Evolutionary conservation across 164 flowering plant genomes (phyloP).

Genomic region (Vitis rupestris): DNA sequence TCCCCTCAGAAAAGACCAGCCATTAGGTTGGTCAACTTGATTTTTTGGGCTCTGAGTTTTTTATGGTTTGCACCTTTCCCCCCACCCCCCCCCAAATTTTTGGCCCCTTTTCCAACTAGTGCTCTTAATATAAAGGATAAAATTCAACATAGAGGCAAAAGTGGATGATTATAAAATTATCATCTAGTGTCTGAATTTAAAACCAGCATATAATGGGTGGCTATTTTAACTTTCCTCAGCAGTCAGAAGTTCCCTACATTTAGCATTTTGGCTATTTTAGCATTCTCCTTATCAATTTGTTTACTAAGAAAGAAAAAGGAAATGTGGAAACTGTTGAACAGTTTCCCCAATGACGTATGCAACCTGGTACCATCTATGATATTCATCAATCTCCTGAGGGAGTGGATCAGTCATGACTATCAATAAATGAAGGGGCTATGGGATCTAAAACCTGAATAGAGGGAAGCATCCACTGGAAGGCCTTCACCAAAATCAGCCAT

Average conservation of each 20-base stretch:
- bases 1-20: no score
- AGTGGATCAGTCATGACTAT: background rate
- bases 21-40: no score
- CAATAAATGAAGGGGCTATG: background rate
- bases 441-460: slow-evolving; percentile 60
- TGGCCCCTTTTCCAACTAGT: no score
- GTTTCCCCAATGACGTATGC: background rate
- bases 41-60: no score
- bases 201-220: background rate
- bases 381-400: background rate
- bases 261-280: no score
- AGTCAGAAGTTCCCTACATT: background rate
- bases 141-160: no score
- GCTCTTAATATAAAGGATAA: no score
- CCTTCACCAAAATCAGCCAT: slow-evolving; percentile 98
- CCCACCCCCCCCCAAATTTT: no score
- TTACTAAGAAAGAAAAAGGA: background rate
- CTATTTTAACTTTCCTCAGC: background rate
- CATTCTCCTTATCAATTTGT: background rate
- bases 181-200: background rate
- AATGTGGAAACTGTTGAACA: background rate
- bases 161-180: no score
- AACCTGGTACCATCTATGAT: background rate
- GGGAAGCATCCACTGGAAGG: slow-evolving; percentile 71
- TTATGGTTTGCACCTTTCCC: no score